Base-by-base conservation (phyloP, 225 moss, liverwort and hornwort genomes). In the Polytrichum commune region DNA sequence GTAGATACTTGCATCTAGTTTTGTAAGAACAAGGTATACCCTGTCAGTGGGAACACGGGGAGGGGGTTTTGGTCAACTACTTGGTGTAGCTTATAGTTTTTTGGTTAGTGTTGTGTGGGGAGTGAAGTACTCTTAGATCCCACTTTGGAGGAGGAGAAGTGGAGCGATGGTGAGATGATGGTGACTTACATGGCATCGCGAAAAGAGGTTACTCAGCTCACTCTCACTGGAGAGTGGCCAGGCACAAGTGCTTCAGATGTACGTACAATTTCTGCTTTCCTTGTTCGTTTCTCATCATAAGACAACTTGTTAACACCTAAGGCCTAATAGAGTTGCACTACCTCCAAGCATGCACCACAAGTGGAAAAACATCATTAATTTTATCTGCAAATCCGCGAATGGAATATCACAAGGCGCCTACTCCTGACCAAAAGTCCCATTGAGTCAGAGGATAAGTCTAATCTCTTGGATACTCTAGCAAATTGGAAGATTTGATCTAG, bases 171-270 rank as follows among this genome's bases (percentile, higher is more conserved):
- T 56, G 90, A 89, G 70, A 85, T 98, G 74, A 63, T 95, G 67
- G 84, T 98, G 29, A 91, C 90, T 9, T 85, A 76, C 53, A 95
- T 95, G 95, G 78, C 95, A 7, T 93, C 90, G 33, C 85, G 93
- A 25, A 86, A 86, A 23, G 98, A 98, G 76, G 78, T 95, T 55
- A 98, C 93, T 24, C 93, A 98, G 85, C 86, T 98, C 29, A 85
- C 85, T 62, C 73, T 95, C 64, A 91, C 91, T 19, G 98, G 98
- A 19, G 91, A 98, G 46, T 98, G 95, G 98, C 87, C 91, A 38
- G 89, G 80, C 55, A 63, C 88, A 9, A 83, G 66, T 7, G 77
- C 82, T 18, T 81, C 84, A 67, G 91, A 91, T 75, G 92, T 83
- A 27, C 58, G 81, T 67, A 26, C 29, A 67, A 53, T 72, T 18